These are phyloP conservation scores for Ceratobasidium sp. DNA, from an alignment of 1,284 basidiomycete genomes.

Conservation along the genomic window DNA sequence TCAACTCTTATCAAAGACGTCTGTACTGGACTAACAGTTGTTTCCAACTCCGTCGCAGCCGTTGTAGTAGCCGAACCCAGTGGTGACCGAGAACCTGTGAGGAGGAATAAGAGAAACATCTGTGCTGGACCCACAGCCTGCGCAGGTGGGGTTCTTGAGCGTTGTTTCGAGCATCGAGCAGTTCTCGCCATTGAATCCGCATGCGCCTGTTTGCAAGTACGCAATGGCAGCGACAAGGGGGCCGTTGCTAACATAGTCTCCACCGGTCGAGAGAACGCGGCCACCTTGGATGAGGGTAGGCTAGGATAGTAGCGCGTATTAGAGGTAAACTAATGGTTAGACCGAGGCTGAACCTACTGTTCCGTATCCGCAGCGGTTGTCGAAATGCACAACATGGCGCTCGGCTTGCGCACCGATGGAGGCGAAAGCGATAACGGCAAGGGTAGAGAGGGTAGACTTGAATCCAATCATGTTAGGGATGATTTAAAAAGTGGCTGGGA, in stretches of 20 bases:
- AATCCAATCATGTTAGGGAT: slow-evolving; percentile 2
- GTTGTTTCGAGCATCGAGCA: slow-evolving; percentile 56
- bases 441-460: slow-evolving; percentile 10
- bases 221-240: slow-evolving; percentile 53
- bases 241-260: slow-evolving; percentile 49
- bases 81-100: slow-evolving; percentile 53
- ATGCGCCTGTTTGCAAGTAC: slow-evolving; percentile 53
- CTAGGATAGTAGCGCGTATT: slow-evolving; percentile 34
- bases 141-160: slow-evolving; percentile 51
- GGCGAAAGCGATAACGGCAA: slow-evolving; percentile 4
- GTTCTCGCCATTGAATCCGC: slow-evolving; percentile 55
- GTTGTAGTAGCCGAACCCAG: slow-evolving; percentile 54
- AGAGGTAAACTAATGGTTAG: not conserved
- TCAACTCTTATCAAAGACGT: slow-evolving; percentile 31
- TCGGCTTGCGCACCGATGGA: slow-evolving; percentile 42
- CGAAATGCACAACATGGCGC: slow-evolving; percentile 46
- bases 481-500: not conserved
- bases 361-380: slow-evolving; percentile 50
- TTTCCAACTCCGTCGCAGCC: slow-evolving; percentile 55
- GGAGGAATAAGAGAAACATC: slow-evolving; percentile 57
- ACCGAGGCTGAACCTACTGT: slow-evolving; percentile 43
- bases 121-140: slow-evolving; percentile 54
- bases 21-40: slow-evolving; percentile 49
- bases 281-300: slow-evolving; percentile 45
- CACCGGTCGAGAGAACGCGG: slow-evolving; percentile 45